phyloP scores from a whole-genome alignment of 352 stramenopile species.

The Globisporangium irregulare region DNA sequence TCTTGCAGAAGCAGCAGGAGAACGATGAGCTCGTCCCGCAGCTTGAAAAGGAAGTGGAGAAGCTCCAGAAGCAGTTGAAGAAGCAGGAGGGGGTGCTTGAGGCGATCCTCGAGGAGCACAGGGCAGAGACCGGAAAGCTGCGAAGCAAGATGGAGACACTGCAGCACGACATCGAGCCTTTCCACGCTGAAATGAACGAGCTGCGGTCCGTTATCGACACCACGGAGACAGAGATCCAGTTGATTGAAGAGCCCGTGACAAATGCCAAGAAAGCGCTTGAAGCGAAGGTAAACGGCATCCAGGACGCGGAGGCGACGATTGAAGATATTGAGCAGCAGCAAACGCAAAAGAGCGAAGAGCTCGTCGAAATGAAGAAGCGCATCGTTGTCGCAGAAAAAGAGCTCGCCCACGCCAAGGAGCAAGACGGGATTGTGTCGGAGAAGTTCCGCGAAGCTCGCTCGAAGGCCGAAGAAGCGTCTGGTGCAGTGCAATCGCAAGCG shows the following conservation, averaged over 20 bases:
- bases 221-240: slow-evolving; percentile 75
- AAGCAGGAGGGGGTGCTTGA: slow-evolving; percentile 90
- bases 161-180: slow-evolving; percentile 79
- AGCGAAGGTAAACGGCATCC: slow-evolving; percentile 47
- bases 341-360: slow-evolving; percentile 45
- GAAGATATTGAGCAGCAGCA: slow-evolving; percentile 68
- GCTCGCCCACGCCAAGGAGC: slow-evolving; percentile 56
- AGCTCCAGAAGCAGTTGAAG: slow-evolving; percentile 64
- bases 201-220: slow-evolving; percentile 78
- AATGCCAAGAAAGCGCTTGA: slow-evolving; percentile 82
- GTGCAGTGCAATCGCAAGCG: slow-evolving; percentile 62
- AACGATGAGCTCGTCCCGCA: slow-evolving; percentile 87
- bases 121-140: slow-evolving; percentile 70
- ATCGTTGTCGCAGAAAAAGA: slow-evolving; percentile 81
- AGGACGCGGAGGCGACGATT: slow-evolving; percentile 54
- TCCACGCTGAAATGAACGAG: slow-evolving; percentile 66
- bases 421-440: slow-evolving; percentile 45
- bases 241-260: slow-evolving; percentile 65
- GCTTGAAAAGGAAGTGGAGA: slow-evolving; percentile 83
- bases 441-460: slow-evolving; percentile 65
- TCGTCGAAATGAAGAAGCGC: slow-evolving; percentile 64
- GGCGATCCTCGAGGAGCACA: slow-evolving; percentile 67
- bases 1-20: slow-evolving; percentile 75
- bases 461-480: slow-evolving; percentile 77
- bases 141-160: slow-evolving; percentile 71